Base-by-base conservation (phyloP, 169 alveolate species). In the Plasmodium malariae region DNA sequence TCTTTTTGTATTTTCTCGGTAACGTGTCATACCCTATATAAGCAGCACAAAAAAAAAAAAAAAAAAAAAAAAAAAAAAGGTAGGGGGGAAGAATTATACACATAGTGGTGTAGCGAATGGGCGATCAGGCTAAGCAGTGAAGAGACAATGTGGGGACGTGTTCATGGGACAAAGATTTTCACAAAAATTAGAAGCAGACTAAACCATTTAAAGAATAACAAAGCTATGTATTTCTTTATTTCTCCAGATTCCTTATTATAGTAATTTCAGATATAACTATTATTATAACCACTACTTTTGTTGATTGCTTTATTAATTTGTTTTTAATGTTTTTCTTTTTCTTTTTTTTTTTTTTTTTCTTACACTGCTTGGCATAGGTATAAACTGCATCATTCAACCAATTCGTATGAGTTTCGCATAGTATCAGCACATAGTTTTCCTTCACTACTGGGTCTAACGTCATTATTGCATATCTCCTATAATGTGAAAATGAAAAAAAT, bases 11-110 rank as follows among this genome's bases (percentile, higher is more conserved):
- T 43, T 51, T 88, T 85, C 88, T 88, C 32, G 96, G 96, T 26
- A 94, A 83, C 72, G 93, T 92, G 54, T 92, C 93, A 59, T 92
- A 94, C 96, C 96, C 95, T 92, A 62, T 14, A n/a, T 1, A 59
- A 2, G 11, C 17, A n/a, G n/a, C n/a, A n/a, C n/a, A n/a, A n/a
- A n/a, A 2, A 14, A 71, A 28, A 17, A 71, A 57, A 57, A 57
- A 0, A 21, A 57, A 57, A 1, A 17, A 48, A 48, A n/a, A 48
- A 48, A 48, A n/a, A 48, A 11, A 48, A n/a, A 48, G 3, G 17
- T 48, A 9, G 51, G n/a, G 24, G 14, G n/a, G 49, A 62, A 1
- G 17, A 62, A 28, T 62, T 0, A 62, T 57, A n/a, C 34, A 17
- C 68, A 17, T 57, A 36, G 34, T n/a, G n/a, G n/a, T n/a, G n/a